These are phyloP conservation scores for Xylaria sp. DNA, from an alignment of 2,329 filamentous ascomycete species.

Conservation along the genomic window DNA sequence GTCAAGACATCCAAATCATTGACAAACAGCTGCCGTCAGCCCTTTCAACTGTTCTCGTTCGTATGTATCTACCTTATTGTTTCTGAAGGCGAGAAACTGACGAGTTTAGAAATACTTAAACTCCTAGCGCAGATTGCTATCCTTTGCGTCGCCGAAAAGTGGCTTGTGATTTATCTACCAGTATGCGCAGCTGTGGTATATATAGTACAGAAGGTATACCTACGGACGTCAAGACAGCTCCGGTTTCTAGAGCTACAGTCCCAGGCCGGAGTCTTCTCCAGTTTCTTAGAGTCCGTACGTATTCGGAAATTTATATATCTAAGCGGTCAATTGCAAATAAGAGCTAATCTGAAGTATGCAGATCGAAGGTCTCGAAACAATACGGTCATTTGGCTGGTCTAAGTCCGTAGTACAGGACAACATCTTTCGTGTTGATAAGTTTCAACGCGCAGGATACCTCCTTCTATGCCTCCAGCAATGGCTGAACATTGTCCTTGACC, in stretches of 20 bases:
- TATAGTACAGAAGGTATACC: slow-evolving; percentile 61
- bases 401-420: slow-evolving; percentile 41
- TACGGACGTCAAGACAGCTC: slow-evolving; percentile 67
- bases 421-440: slow-evolving; percentile 53
- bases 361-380: slow-evolving; percentile 55
- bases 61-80: slow-evolving; percentile 51
- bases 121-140: slow-evolving; percentile 57
- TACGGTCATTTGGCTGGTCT: slow-evolving; percentile 62
- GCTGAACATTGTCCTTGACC: slow-evolving; percentile 63
- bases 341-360: slow-evolving; percentile 2
- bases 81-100: slow-evolving; percentile 25
- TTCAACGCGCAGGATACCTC: slow-evolving; percentile 62
- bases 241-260: slow-evolving; percentile 66
- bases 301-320: not conserved
- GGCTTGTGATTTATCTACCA: slow-evolving; percentile 60
- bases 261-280: slow-evolving; percentile 54
- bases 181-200: slow-evolving; percentile 56
- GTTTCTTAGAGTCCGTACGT: slow-evolving; percentile 42
- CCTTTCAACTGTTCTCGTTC: slow-evolving; percentile 49
- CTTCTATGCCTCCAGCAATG: slow-evolving; percentile 63
- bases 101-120: slow-evolving; percentile 52
- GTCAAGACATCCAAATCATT: slow-evolving; percentile 57
- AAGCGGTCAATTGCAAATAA: not conserved
- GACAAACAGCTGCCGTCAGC: slow-evolving; percentile 56
- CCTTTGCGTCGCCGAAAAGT: slow-evolving; percentile 58